Percentiles rank a stretch among this genome's conserved stretches.
Conservation (phyloP, 257 asterid species). For the Nicotiana benthamiana region DNA sequence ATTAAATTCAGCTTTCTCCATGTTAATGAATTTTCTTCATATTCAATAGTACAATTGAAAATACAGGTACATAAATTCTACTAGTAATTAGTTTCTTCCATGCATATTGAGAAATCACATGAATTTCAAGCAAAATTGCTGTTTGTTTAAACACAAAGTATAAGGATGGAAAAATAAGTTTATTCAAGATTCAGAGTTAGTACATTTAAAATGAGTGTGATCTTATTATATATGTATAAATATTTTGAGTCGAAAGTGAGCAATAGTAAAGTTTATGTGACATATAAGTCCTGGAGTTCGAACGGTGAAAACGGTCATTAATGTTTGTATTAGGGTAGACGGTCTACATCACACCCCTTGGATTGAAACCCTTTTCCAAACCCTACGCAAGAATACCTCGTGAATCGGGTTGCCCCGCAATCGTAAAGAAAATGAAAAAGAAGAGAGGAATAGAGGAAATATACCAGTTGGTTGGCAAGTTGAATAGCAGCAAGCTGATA, state of each 20-base stretch:
- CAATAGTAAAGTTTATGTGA: too few species aligned
- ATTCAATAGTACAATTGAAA: not conserved
- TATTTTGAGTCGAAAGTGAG: too few species aligned
- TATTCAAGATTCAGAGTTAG: too few species aligned
- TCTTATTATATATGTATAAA: too few species aligned
- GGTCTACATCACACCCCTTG: too few species aligned
- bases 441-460: not conserved
- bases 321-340: too few species aligned
- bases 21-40: not conserved
- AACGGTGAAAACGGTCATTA: too few species aligned
- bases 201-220: too few species aligned
- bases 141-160: not conserved
- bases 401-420: not conserved
- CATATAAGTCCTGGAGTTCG: too few species aligned
- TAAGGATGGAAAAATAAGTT: not conserved
- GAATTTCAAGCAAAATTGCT: not conserved
- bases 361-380: too few species aligned
- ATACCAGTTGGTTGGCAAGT: conserved; percentile 64
- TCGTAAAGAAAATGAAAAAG: not conserved
- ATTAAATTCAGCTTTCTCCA: not conserved
- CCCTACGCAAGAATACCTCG: too few species aligned
- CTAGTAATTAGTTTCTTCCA: not conserved
- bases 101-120: not conserved
- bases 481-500: conserved; percentile 72
- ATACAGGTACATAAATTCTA: not conserved